These are phyloP conservation scores for Phytophthora pistaciae DNA, from an alignment of 352 stramenopile genomes.

Conservation along the genomic window DNA sequence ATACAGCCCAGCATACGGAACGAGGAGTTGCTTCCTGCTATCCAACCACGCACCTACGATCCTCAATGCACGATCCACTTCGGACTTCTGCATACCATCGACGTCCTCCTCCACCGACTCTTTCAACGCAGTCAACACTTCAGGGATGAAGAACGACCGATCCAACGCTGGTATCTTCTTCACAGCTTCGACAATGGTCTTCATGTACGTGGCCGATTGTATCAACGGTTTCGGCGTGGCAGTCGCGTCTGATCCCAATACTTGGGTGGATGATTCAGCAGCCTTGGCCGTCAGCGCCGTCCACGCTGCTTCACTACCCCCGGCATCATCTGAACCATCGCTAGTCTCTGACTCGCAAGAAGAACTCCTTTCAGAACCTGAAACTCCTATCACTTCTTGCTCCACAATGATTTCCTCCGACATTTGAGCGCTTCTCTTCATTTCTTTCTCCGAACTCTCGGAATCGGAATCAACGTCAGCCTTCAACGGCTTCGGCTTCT, in stretches of 20 bases:
- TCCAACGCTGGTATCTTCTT: background rate
- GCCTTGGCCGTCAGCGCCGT: background rate
- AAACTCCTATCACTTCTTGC: background rate
- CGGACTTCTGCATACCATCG: background rate
- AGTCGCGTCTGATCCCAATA: background rate
- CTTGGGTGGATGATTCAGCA: too few species aligned
- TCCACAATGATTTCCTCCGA: too few species aligned
- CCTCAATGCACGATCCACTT: conserved; percentile 5
- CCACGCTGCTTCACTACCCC: conserved; percentile 9
- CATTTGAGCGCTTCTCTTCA: too few species aligned
- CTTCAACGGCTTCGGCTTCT: too few species aligned
- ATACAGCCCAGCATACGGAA: conserved; percentile 3
- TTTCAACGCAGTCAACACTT: background rate
- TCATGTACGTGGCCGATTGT: conserved; percentile 2
- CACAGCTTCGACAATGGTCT: conserved; percentile 3
- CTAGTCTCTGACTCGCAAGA: background rate
- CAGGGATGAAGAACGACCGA: background rate
- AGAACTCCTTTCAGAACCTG: background rate
- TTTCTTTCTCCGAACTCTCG: too few species aligned
- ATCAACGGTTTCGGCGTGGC: background rate
- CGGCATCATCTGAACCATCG: background rate
- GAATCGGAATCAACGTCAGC: too few species aligned
- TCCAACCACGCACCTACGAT: background rate
- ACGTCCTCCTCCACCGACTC: conserved; percentile 1
- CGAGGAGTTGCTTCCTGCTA: background rate